Base-by-base conservation (phyloP, 2,329 filamentous ascomycete genomes). In the Elsinoe arachidis region DNA sequence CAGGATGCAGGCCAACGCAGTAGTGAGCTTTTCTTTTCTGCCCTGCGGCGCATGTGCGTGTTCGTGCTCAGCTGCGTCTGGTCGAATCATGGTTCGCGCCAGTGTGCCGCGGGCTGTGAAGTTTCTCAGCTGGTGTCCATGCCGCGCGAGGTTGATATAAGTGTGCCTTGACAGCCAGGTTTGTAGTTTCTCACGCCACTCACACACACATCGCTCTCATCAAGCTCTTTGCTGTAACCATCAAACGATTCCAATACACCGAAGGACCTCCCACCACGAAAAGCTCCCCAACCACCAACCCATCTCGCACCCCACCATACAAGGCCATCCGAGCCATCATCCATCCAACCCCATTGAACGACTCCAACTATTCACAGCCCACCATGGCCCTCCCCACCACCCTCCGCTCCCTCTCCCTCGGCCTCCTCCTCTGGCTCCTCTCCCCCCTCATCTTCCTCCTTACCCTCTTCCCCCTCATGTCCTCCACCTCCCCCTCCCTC, bases 391-490 rank as follows among this genome's bases (percentile, higher is more conserved):
- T 53, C 34, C 49, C 49, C n/a, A 14, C 41, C n/a, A 5, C 46
- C 33, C 46, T 53, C 33, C 17, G 23, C 10, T 12, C 2, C 30
- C 17, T 60, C 19, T 53, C 56, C 15, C 21, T 46, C n/a, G 57
- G 57, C 17, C 14, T 59, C 11, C 21, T 58, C 37, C 55, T 61
- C 38, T 59, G 57, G 55, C 21, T 57, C 46, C 43, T 61, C 19
- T 37, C 58, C 33, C 46, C 58, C 15, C 60, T 56, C 21, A 61
- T 61, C 37, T 61, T 61, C 55, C 55, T 59, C 46, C 58, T 61
- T 52, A 61, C 60, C 15, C 33, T 61, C 39, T 58, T 61, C 19
- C 59, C 59, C 5, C 59, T 61, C 15, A 54, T 61, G 15, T 56
- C 54, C n/a, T 39, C 38, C 12, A 59, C 57, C 21, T 53, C 57